Base-by-base conservation (phyloP, 768 basidiomycete genomes). In the Panaeolus cyanescens region DNA sequence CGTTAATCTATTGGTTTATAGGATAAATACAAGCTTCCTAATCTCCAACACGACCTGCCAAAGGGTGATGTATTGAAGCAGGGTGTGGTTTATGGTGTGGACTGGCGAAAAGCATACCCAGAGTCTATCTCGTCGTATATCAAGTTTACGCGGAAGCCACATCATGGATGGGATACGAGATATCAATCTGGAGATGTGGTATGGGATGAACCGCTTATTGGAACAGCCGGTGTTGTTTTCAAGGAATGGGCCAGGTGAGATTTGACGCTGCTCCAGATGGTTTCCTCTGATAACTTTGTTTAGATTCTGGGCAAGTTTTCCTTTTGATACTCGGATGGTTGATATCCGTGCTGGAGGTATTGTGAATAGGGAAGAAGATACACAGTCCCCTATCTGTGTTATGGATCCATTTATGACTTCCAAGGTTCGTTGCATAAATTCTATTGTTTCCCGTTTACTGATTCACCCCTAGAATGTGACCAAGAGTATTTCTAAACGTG, bases 251-350 rank as follows among this genome's bases (percentile, higher is more conserved):
- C 82, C 64, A 54, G 63, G 83, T 83, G 59, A 60, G 78, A 70
- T 56, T 33, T 58, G 15, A 37, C 55, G 9, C 42, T 20, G 12
- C 20, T 8, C 33, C n/a, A n/a, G n/a, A n/a, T n/a, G n/a, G n/a
- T n/a, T n/a, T n/a, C n/a, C n/a, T n/a, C n/a, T 60, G 58, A 54
- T n/a, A 39, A 28, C 34, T 55, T n/a, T 20, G 12, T 30, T 5
- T 62, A 85, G 85, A 32, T 84, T 78, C 65, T 86, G 82, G 81
- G 76, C 69, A 28, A 73, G 75, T 32, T 80, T 80, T 58, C 56
- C 76, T 4, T 79, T 79, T 60, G 54, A 58, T 0, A 56, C 58
- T 5, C 55, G 73, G 20, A 64, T 76, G 57, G 64, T 79, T 33
- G 77, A 75, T 59, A 73, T 84, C 40, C 75, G 80, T 2, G 61